These are phyloP conservation scores for Quercus lobata DNA, from an alignment of 331 rosid genomes.

Conservation along the genomic window DNA sequence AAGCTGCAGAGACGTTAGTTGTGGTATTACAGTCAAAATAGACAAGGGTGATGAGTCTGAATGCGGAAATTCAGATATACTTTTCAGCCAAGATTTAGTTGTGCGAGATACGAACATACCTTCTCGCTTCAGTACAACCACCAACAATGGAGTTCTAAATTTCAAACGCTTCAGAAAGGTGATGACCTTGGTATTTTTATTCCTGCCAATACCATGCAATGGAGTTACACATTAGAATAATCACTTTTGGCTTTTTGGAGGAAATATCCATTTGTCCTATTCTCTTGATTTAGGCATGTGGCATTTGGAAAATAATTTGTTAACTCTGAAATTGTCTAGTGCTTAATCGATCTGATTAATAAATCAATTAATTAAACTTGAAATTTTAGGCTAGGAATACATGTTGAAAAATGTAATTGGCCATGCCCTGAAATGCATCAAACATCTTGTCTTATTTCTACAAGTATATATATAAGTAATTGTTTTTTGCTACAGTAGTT, in stretches of 20 bases:
- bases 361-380: not conserved
- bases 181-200: slow-evolving; percentile 12
- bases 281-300: not conserved
- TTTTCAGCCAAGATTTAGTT: slow-evolving; percentile 61
- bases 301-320: not conserved
- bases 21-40: slow-evolving; percentile 25
- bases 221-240: not conserved
- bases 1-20: slow-evolving; percentile 25
- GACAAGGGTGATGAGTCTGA: slow-evolving; percentile 47
- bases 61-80: slow-evolving; percentile 53
- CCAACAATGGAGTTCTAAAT: slow-evolving; percentile 42
- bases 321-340: not conserved
- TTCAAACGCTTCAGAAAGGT: slow-evolving; percentile 87
- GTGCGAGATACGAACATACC: slow-evolving; percentile 41
- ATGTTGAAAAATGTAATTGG: not conserved
- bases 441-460: not conserved
- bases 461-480: not conserved
- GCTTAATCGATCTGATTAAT: not conserved
- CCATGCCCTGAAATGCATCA: not conserved
- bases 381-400: not conserved
- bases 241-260: not conserved
- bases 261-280: not conserved
- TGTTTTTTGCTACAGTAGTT: too few relatives aligned
- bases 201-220: not conserved
- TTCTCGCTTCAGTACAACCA: slow-evolving; percentile 17